These are phyloP conservation scores for Mitragyna speciosa DNA, from an alignment of 257 asterid genomes.

Conservation along the genomic window DNA sequence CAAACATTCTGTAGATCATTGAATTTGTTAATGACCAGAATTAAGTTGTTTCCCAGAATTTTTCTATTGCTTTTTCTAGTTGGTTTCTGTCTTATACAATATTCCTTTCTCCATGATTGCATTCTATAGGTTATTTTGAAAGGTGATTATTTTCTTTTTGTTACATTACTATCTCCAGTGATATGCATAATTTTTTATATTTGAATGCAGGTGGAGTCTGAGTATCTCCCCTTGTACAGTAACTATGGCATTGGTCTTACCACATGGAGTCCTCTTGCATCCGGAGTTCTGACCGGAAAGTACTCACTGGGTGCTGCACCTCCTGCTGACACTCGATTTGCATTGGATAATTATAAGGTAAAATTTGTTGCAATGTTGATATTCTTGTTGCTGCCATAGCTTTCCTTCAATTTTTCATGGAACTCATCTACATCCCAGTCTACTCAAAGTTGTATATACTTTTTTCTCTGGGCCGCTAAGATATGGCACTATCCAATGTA, in stretches of 20 bases:
- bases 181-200: not conserved
- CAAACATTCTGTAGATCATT: not conserved
- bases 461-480: not conserved
- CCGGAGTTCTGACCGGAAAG: conserved; percentile 94
- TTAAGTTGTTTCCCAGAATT: not conserved
- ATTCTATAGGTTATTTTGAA: not conserved
- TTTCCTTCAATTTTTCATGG: not conserved
- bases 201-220: conserved; percentile 75
- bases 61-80: not conserved
- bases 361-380: conserved; percentile 4
- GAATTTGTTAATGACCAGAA: not conserved
- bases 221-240: conserved; percentile 74
- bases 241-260: conserved; percentile 94
- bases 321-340: conserved; percentile 71
- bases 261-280: conserved; percentile 99
- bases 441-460: not conserved
- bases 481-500: not conserved
- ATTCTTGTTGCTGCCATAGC: not conserved
- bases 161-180: not conserved
- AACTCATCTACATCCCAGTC: not conserved
- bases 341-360: conserved; percentile 96
- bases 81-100: not conserved
- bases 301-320: conserved; percentile 67
- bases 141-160: not conserved
- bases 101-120: not conserved